These are phyloP conservation scores for Coniochaeta sp. DNA, from an alignment of 2,329 filamentous ascomycete species.

Conservation along the genomic window DNA sequence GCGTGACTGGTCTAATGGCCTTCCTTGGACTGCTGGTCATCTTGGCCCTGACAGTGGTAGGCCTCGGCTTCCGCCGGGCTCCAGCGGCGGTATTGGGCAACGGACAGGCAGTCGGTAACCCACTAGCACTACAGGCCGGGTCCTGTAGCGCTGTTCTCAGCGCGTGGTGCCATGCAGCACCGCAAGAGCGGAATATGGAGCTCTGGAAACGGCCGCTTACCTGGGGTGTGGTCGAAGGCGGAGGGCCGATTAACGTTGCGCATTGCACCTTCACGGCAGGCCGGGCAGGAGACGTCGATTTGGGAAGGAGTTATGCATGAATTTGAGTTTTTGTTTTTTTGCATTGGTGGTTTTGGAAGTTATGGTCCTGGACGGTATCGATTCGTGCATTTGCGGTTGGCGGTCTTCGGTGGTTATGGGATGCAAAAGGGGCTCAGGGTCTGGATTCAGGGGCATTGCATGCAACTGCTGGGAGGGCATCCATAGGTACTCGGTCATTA, in stretches of 20 bases:
- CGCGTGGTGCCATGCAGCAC: conserved; percentile 36
- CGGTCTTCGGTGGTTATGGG: neutral
- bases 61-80: conserved; percentile 32
- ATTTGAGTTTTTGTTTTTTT: conserved; percentile 1
- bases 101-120: conserved; percentile 32
- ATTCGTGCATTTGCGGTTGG: neutral
- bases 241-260: conserved; percentile 27
- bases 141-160: conserved; percentile 45
- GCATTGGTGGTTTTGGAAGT: neutral
- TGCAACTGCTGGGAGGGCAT: neutral
- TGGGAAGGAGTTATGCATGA: conserved; percentile 29
- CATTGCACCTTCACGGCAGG: conserved; percentile 37
- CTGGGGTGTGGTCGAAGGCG: conserved; percentile 38
- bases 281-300: conserved; percentile 24
- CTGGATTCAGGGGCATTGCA: neutral
- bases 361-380: neutral
- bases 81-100: conserved; percentile 19
- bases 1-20: conserved; percentile 32
- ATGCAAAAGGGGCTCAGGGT: neutral
- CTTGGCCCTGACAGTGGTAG: conserved; percentile 26
- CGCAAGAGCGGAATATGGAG: conserved; percentile 16
- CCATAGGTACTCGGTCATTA: neutral
- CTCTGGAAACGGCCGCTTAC: conserved; percentile 29
- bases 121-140: conserved; percentile 37
- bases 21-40: conserved; percentile 33